Conservation (phyloP, 805 yeast species). For the Peterozyma xylosa region DNA sequence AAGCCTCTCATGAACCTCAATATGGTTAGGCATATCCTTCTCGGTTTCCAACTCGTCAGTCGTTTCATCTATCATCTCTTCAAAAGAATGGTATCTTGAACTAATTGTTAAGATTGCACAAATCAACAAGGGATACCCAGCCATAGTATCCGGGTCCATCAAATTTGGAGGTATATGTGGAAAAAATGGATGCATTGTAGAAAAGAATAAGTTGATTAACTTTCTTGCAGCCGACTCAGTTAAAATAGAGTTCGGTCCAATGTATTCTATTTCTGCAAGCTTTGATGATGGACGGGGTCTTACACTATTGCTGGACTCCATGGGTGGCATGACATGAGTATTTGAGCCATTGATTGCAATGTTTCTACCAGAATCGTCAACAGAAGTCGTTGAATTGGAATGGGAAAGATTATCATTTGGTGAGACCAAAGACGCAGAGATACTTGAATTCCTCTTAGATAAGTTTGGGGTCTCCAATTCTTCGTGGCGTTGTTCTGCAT, state of each 20-base stretch:
- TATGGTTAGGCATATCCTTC: conserved; percentile 24
- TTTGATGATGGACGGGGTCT: conserved; percentile 39
- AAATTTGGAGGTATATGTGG: conserved; percentile 78
- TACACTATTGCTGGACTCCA: conserved; percentile 30
- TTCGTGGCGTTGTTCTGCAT: conserved; percentile 41
- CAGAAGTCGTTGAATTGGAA: not conserved
- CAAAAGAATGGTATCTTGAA: conserved; percentile 64
- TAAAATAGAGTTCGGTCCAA: conserved; percentile 49
- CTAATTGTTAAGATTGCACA: conserved; percentile 79
- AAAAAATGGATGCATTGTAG: conserved; percentile 81
- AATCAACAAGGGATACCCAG: conserved; percentile 73
- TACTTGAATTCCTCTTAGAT: conserved; percentile 1
- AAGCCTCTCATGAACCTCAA: conserved; percentile 66
- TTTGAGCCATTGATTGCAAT: conserved; percentile 6
- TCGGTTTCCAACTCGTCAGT: conserved; percentile 8
- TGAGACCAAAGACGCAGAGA: not conserved
- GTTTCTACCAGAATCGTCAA: not conserved
- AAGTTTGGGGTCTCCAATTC: conserved; percentile 29
- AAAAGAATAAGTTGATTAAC: conserved; percentile 55
- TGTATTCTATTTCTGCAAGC: conserved; percentile 56
- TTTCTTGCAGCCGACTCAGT: conserved; percentile 54
- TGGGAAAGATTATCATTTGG: not conserved
- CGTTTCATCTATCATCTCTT: conserved; percentile 24
- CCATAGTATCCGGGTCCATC: conserved; percentile 56
- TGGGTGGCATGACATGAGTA: conserved; percentile 34